These are phyloP conservation scores for Claviceps africana DNA, from an alignment of 2,329 filamentous ascomycete genomes.

Conservation along the genomic window DNA sequence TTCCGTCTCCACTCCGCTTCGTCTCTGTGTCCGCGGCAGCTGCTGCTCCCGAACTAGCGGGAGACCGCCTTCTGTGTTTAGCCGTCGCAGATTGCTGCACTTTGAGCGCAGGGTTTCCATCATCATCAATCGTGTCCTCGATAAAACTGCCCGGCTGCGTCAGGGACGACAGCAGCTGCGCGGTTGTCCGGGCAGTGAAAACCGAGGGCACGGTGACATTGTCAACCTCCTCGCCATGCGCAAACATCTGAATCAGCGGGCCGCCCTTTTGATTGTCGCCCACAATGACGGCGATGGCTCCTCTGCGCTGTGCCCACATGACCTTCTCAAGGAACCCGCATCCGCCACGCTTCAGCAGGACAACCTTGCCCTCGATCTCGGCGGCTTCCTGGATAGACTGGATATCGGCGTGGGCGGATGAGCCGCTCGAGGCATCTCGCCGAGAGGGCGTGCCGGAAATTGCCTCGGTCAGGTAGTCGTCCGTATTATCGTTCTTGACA, in stretches of 20 bases:
- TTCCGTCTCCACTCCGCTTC: slow-evolving; percentile 15
- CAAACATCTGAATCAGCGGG: slow-evolving; percentile 91
- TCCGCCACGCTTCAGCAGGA: slow-evolving; percentile 78
- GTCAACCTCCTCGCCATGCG: slow-evolving; percentile 77
- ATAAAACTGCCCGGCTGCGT: slow-evolving; percentile 56
- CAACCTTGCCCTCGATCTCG: slow-evolving; percentile 87
- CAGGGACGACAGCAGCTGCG: slow-evolving; percentile 78
- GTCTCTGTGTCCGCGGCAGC: slow-evolving; percentile 12
- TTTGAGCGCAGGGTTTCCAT: slow-evolving; percentile 41
- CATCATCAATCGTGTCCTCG: slow-evolving; percentile 45
- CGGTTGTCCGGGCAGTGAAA: slow-evolving; percentile 90
- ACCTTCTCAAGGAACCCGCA: slow-evolving; percentile 96
- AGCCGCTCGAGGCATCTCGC: slow-evolving; percentile 20
- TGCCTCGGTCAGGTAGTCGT: slow-evolving; percentile 62
- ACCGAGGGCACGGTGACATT: slow-evolving; percentile 89
- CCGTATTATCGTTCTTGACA: slow-evolving; percentile 57
- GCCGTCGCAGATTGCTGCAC: slow-evolving; percentile 34
- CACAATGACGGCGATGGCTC: slow-evolving; percentile 79
- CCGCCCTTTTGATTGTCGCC: slow-evolving; percentile 86
- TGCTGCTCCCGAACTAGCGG: slow-evolving; percentile 16
- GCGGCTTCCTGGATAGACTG: slow-evolving; percentile 82
- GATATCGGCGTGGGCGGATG: slow-evolving; percentile 65
- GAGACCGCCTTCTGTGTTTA: slow-evolving; percentile 17
- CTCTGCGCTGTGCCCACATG: slow-evolving; percentile 88
- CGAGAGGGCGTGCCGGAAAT: slow-evolving; percentile 19